Percentiles rank a stretch among this genome's conserved stretches.
Evolutionary conservation across 139 green algal genomes (phyloP).

Genomic region (Diplosphaera chodatii): DNA sequence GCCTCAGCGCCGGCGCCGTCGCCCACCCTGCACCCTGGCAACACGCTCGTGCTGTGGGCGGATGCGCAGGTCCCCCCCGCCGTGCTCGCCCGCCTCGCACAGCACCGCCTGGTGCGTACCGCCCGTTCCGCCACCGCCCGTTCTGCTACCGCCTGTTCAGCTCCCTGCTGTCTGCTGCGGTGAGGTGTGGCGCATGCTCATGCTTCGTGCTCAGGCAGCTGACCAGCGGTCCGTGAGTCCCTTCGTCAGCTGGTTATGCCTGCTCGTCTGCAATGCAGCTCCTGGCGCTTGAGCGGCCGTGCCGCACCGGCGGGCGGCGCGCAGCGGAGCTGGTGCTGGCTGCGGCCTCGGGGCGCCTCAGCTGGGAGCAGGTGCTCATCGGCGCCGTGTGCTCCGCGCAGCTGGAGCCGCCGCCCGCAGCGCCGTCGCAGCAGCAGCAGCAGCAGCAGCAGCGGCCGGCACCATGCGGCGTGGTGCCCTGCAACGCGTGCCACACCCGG

Average conservation of each 20-base stretch:
- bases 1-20: background rate
- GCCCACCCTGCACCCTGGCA: background rate
- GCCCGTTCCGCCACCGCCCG: too few species aligned
- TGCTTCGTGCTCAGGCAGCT: too few species aligned
- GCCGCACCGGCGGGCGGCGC: background rate
- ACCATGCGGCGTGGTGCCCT: background rate
- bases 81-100: background rate
- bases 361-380: background rate
- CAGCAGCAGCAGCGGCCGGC: too few species aligned
- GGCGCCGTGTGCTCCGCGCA: background rate
- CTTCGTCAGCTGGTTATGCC: too few species aligned
- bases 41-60: background rate
- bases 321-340: background rate
- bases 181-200: too few species aligned
- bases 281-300: background rate
- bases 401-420: background rate
- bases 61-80: background rate
- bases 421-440: too few species aligned
- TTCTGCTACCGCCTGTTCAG: too few species aligned
- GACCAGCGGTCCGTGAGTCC: too few species aligned
- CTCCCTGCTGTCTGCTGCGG: too few species aligned
- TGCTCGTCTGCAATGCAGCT: background rate
- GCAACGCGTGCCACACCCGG: background rate
- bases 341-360: background rate
- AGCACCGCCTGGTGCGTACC: background rate